phyloP scores from a whole-genome alignment of 176 grass and related monocot species.

The Aegilops bicornis region DNA sequence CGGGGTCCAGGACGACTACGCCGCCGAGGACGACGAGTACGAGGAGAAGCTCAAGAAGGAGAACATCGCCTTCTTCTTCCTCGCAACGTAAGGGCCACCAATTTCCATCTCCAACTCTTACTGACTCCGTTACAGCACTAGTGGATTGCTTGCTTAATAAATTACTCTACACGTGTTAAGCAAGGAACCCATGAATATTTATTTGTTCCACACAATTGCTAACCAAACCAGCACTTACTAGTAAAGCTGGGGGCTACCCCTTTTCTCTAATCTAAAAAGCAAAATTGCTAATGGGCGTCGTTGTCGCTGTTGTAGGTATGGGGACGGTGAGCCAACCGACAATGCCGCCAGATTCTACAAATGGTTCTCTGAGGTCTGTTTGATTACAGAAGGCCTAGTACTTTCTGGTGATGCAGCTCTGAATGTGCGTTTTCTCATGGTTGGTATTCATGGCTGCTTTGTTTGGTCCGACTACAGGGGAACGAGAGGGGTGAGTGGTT shows the following conservation, averaged over 20 bases:
- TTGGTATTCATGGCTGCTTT: not conserved
- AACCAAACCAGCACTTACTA: not conserved
- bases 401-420: not conserved
- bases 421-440: not conserved
- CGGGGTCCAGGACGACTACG: conserved; percentile 70
- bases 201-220: not conserved
- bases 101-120: not conserved
- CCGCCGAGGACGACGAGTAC: conserved; percentile 71
- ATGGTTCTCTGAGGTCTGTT: conserved; percentile 68
- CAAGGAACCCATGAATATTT: not conserved
- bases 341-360: conserved; percentile 82
- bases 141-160: not conserved
- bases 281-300: not conserved
- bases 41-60: conserved; percentile 93
- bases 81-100: conserved; percentile 71
- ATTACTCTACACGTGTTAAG: not conserved
- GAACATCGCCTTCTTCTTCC: conserved; percentile 69
- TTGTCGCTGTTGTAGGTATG: conserved; percentile 57
- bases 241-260: not conserved
- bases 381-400: not conserved
- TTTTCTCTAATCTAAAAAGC: not conserved
- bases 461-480: conserved; percentile 27
- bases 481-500: conserved; percentile 67
- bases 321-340: conserved; percentile 89
- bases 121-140: not conserved